Base-by-base conservation (phyloP, 768 basidiomycete genomes). In the Hygrocybe punicea region DNA sequence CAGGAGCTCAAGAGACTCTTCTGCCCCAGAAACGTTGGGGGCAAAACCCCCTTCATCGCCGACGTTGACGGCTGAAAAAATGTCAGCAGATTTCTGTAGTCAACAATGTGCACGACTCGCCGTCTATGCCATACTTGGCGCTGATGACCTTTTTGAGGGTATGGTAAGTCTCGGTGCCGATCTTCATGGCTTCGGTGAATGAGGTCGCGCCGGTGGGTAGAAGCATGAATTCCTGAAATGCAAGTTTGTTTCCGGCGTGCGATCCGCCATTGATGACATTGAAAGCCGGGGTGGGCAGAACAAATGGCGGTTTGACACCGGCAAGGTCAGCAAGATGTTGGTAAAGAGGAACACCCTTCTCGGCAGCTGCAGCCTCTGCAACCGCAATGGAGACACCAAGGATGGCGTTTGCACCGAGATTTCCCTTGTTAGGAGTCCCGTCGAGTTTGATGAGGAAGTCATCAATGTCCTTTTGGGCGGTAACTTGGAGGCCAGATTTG, bases 171-270 rank as follows among this genome's bases (percentile, higher is more conserved):
- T 99, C 97, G 9, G 95, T 90, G 59, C 97, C 97, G 59, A 96
- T 94, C 79, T 98, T 96, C 87, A 99, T 87, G 57, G 97, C 94
- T 81, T 99, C 95, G 33, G 91, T 86, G 83, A 98, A 99, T 58
- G 82, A 82, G 16, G 80, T 65, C 51, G 97, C 97, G 52, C 95
- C 96, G 59, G 93, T 95, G 60, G 97, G 96, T 61, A 98, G 83
- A 65, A 99, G 83, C 97, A 99, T 98, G 82, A 99, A 99, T 77
- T 99, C 97, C 77, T 99, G 97, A 91, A 98, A 99, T 37, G 97
- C 97, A 61, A 99, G 90, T 77, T 96, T 95, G 84, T 99, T 99
- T 51, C 97, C 97, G 58, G 97, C 97, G 72, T 99, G 97, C 61
- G 96, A 98, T 62, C 97, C 97, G 74, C 97, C 97, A 77, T 99